Base-by-base conservation (phyloP, 2,329 filamentous ascomycete genomes). In the Fonsecaea multimorphosa region DNA sequence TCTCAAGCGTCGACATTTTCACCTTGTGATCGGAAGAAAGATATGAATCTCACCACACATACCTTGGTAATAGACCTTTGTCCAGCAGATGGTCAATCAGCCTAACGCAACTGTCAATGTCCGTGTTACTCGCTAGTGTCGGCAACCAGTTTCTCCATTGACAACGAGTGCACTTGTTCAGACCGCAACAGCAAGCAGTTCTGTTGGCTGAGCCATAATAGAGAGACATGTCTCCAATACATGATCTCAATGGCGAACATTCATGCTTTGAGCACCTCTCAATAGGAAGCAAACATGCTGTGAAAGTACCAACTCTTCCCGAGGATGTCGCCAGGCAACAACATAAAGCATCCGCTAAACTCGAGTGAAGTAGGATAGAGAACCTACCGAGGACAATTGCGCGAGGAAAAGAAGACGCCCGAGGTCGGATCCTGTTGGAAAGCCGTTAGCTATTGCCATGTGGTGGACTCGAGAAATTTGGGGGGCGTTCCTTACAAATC, bases 61-160 rank as follows among this genome's bases (percentile, higher is more conserved):
- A 68, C 66, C 66, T 68, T 59, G 19, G 14, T 52, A 31, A 14
- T 61, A 31, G 51, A 36, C 32, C 36, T 51, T n/a, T 46, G 19
- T 32, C n/a, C 22, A 32, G 46, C 36, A 55, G 32, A 32, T 8
- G 31, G 14, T 24, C 19, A 38, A 29, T 34, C 16, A 22, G 51
- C 31, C 46, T 31, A 49, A 24, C 12, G 19, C 8, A 32, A 27
- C 29, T 34, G 52, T 31, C 29, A 22, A 27, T 54, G 29, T 36
- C 11, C 32, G 16, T 27, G 24, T 61, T 29, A 53, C 40, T 31
- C 31, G n/a, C 29, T 24, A 44, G 49, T 24, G 27, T 27, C 44
- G 44, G 16, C 22, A 22, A 27, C 22, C 19, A 49, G 27, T 24
- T 24, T 27, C 22, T 22, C 19, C 19, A 27, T 12, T 5, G 19